Conservation (phyloP, 768 basidiomycete species). For the Calocybe cyanea region DNA sequence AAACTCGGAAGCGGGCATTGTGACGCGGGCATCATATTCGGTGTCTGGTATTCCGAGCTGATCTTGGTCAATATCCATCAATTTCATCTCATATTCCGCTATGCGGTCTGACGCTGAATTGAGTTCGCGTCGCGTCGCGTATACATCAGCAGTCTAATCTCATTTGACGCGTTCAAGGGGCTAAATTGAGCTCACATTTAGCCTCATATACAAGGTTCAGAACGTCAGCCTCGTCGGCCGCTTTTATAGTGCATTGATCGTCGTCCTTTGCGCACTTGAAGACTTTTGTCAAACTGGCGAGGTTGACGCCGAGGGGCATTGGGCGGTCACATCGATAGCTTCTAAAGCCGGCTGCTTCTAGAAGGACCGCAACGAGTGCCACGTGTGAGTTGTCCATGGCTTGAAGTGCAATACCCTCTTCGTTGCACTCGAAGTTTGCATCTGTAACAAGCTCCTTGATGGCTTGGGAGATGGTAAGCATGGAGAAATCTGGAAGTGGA, state of each 20-base stretch:
- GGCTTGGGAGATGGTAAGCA: slow-evolving; percentile 45
- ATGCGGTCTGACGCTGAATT: slow-evolving; percentile 86
- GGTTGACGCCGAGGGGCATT: slow-evolving; percentile 86
- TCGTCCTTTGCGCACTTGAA: slow-evolving; percentile 97
- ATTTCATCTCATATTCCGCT: slow-evolving; percentile 98
- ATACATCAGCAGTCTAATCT: slow-evolving; percentile 7
- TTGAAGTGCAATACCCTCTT: slow-evolving; percentile 92
- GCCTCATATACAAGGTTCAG: slow-evolving; percentile 90
- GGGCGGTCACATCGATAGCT: slow-evolving; percentile 92
- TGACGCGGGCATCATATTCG: slow-evolving; percentile 90
- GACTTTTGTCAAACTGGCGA: slow-evolving; percentile 88
- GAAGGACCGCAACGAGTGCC: slow-evolving; percentile 87
- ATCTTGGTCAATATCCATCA: slow-evolving; percentile 99
- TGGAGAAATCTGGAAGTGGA: neutral
- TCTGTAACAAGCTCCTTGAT: slow-evolving; percentile 98
- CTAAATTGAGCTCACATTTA: slow-evolving; percentile 54
- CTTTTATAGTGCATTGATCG: slow-evolving; percentile 87
- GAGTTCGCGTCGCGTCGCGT: slow-evolving; percentile 10
- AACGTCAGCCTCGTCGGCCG: slow-evolving; percentile 85
- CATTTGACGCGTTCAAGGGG: slow-evolving; percentile 3
- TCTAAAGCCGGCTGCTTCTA: slow-evolving; percentile 77
- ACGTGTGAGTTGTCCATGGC: slow-evolving; percentile 99
- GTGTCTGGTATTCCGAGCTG: slow-evolving; percentile 95
- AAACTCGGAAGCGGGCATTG: slow-evolving; percentile 85
- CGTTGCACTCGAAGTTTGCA: slow-evolving; percentile 96